Evolutionary conservation across 2,329 filamentous ascomycete species (phyloP).

Genomic region (Aspergillus amoenus): DNA sequence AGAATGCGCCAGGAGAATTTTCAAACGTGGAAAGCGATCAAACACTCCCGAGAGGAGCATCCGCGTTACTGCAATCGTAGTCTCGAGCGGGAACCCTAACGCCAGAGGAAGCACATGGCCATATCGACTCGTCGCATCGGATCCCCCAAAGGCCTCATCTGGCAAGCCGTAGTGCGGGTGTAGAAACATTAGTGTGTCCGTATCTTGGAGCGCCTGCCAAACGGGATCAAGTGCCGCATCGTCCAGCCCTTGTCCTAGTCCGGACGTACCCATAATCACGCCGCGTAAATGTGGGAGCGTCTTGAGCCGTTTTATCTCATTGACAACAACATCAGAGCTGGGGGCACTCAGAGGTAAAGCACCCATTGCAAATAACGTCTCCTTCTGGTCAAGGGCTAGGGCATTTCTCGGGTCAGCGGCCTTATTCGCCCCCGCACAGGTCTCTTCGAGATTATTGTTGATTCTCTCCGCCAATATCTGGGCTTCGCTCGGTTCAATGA

Average conservation of each 20-base stretch:
- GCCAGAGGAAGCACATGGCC: constrained; percentile 85
- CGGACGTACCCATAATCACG: constrained; percentile 84
- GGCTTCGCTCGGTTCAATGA: constrained; percentile 63
- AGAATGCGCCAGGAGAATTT: constrained; percentile 80
- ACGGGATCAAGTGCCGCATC: constrained; percentile 72
- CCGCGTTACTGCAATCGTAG: constrained; percentile 81
- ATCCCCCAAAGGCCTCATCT: constrained; percentile 75
- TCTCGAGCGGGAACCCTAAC: constrained; percentile 87
- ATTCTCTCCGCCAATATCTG: constrained; percentile 63
- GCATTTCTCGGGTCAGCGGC: constrained; percentile 19
- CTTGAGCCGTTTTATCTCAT: constrained; percentile 63
- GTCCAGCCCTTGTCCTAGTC: constrained; percentile 76
- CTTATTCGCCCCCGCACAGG: constrained; percentile 58
- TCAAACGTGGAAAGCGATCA: constrained; percentile 67
- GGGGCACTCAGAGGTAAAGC: constrained; percentile 74
- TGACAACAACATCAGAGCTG: constrained; percentile 57
- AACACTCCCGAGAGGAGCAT: constrained; percentile 89
- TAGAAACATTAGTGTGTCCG: constrained; percentile 70
- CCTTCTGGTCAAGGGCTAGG: constrained; percentile 48
- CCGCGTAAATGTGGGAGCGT: constrained; percentile 70
- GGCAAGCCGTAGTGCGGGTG: constrained; percentile 93
- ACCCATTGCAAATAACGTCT: constrained; percentile 78
- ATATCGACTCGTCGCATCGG: constrained; percentile 67
- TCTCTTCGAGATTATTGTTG: constrained; percentile 73
- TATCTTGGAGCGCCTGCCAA: constrained; percentile 66